Evolutionary conservation across 441 rosid species (phyloP), one percentile per base, ranked within the genome.

Genomic region (Brassica balearica): DNA sequence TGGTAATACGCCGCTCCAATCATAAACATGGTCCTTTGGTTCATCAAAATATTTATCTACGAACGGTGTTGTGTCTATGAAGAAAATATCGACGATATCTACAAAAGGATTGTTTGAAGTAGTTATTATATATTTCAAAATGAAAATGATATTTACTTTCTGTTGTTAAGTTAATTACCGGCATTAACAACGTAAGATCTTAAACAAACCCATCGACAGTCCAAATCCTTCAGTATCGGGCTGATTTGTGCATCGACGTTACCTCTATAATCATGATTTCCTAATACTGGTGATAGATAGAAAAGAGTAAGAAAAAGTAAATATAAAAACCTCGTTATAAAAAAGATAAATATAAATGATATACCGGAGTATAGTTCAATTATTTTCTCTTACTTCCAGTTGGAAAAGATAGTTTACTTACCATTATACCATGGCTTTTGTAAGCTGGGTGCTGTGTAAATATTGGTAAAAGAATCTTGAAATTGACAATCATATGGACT

Each of bases 211-310:
- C 98, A 95, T 79, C 84, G 84, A 55, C 66, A 74, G 65, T 95
- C 97, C 22, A 79, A 83, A 64, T 69, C 71, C 61, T 74, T 71
- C 2, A 95, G 89, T 14, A 77, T 53, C 6, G 85, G 88, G 72
- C 89, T 87, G 41, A 92, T 72, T 71, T 95, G 98, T 43, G 96
- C 99, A 78, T 83, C 84, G 5, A 85, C 97, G 68, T 88, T 75
- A 6, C 97, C 97, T 53, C 97, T 87, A 19, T 95, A 95, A 69
- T 95, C 97, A 80, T 95, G 98, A 77, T 95, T 95, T 1, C 98
- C 98, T 81, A 92, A 70, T 68, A 94, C 98, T 94, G 65, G 23
- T 11, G 5, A 41, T 10, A 29, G 32, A 59, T 23, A 29, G 5
- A 20, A 7, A 19, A 2, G 14, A 27, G 8, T 4, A 25, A 23